A percentile compares a stretch with the other conserved stretches of the same genome.
These are phyloP conservation scores for Hanseniaspora jakobsenii DNA, from an alignment of 805 yeast species.

Conservation along the genomic window DNA sequence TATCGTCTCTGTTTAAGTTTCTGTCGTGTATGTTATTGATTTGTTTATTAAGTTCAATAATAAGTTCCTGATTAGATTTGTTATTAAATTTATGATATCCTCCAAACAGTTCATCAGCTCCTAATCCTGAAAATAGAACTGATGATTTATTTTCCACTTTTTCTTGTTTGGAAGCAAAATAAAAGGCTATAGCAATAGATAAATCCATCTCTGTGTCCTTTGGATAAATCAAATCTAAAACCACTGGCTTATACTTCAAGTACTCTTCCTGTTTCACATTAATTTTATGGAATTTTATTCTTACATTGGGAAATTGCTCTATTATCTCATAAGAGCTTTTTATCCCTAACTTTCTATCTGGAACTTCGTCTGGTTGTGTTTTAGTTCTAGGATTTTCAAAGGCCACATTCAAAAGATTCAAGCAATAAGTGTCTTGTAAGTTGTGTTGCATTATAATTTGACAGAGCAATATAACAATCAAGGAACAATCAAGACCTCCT, in stretches of 20 bases:
- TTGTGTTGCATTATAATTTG: slow-evolving; percentile 24
- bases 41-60: slow-evolving; percentile 54
- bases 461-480: slow-evolving; percentile 47
- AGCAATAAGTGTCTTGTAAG: slow-evolving; percentile 18
- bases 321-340: slow-evolving; percentile 45
- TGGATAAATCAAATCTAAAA: slow-evolving; percentile 64
- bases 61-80: slow-evolving; percentile 35
- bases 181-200: slow-evolving; percentile 89
- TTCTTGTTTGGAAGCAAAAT: slow-evolving; percentile 64
- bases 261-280: slow-evolving; percentile 65
- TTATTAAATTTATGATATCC: slow-evolving; percentile 79
- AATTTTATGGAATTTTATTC: slow-evolving; percentile 48
- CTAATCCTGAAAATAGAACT: slow-evolving; percentile 81
- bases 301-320: slow-evolving; percentile 31
- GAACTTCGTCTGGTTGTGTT: slow-evolving; percentile 50
- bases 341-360: slow-evolving; percentile 71
- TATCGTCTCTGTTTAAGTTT: slow-evolving; percentile 83
- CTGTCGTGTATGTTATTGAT: slow-evolving; percentile 62
- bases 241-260: slow-evolving; percentile 37
- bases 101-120: slow-evolving; percentile 94
- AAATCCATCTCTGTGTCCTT: slow-evolving; percentile 87
- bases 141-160: slow-evolving; percentile 31
- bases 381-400: slow-evolving; percentile 80
- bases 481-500: slow-evolving; percentile 91
- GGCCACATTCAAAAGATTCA: slow-evolving; percentile 84